A percentile compares a stretch with the other conserved stretches of the same genome.
phyloP scores from a whole-genome alignment of 2,329 filamentous ascomycete genomes.

The Macrophomina pseudophaseolina region DNA sequence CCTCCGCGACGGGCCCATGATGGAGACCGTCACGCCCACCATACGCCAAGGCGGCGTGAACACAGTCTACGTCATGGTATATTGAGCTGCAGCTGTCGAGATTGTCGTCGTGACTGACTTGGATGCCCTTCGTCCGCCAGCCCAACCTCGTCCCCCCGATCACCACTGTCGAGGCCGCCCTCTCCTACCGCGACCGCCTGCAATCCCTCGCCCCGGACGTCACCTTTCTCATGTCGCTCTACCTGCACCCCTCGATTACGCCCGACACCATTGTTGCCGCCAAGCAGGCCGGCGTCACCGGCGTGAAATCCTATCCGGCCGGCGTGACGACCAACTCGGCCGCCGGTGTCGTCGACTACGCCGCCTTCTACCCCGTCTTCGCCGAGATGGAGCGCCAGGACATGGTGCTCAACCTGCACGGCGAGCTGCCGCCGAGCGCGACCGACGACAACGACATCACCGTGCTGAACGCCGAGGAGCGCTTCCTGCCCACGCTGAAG shows the following conservation, averaged over 20 bases:
- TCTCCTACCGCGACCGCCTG: conserved; percentile 52
- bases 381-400: conserved; percentile 85
- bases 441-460: conserved; percentile 41
- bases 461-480: conserved; percentile 70
- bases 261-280: conserved; percentile 70
- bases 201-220: conserved; percentile 54
- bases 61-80: conserved; percentile 60
- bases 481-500: conserved; percentile 80
- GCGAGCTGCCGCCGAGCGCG: conserved; percentile 70
- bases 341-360: conserved; percentile 72
- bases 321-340: conserved; percentile 59
- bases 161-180: conserved; percentile 54
- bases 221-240: conserved; percentile 58
- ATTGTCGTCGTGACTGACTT: too few species aligned
- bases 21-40: conserved; percentile 56
- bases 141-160: conserved; percentile 58
- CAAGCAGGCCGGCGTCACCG: conserved; percentile 71
- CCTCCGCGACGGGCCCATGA: conserved; percentile 58
- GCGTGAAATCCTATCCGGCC: conserved; percentile 72
- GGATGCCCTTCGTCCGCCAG: conserved; percentile 33
- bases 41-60: conserved; percentile 59
- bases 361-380: conserved; percentile 78
- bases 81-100: too few species aligned
- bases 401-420: conserved; percentile 91
- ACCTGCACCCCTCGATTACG: conserved; percentile 55